Evolutionary conservation across 768 basidiomycete genomes (phyloP).

Genomic region (Lactarius evosmus): DNA sequence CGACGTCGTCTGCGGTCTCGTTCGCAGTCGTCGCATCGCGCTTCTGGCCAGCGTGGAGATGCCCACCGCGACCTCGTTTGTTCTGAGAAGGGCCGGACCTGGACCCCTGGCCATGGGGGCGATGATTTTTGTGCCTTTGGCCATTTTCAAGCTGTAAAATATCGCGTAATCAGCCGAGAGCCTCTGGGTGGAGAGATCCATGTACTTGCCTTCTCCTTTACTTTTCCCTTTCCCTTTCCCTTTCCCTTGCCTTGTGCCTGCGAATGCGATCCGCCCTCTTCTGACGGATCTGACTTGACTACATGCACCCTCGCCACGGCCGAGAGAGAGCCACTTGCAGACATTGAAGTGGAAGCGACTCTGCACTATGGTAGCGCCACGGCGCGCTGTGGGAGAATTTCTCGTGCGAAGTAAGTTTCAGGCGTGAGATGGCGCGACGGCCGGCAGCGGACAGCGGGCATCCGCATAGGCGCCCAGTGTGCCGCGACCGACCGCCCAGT

Average conservation of each 20-base stretch:
- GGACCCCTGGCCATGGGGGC: not conserved
- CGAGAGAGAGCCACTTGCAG: not conserved
- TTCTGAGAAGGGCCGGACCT: not conserved
- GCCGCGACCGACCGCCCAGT: not conserved
- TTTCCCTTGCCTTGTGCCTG: not conserved
- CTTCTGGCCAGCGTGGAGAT: conserved; percentile 1
- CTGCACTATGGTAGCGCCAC: not conserved
- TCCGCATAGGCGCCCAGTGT: not conserved
- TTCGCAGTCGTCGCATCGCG: not conserved
- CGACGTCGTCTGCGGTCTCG: not conserved
- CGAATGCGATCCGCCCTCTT: not conserved
- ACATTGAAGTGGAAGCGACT: not conserved
- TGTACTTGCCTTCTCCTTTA: not conserved
- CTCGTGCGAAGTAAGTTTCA: not conserved
- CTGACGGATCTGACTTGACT: not conserved
- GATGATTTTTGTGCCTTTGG: not conserved
- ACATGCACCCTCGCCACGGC: conserved; percentile 4
- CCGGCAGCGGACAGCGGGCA: not conserved
- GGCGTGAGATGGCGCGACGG: not conserved
- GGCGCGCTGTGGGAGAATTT: not conserved
- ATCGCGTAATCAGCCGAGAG: not conserved
- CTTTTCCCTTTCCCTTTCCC: too few species aligned
- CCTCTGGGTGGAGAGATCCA: not conserved
- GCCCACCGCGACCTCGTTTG: not conserved
- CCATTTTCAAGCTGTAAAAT: not conserved